Conservation (phyloP, 176 grass and related monocot species). For the Cenchrus purpureus region DNA sequence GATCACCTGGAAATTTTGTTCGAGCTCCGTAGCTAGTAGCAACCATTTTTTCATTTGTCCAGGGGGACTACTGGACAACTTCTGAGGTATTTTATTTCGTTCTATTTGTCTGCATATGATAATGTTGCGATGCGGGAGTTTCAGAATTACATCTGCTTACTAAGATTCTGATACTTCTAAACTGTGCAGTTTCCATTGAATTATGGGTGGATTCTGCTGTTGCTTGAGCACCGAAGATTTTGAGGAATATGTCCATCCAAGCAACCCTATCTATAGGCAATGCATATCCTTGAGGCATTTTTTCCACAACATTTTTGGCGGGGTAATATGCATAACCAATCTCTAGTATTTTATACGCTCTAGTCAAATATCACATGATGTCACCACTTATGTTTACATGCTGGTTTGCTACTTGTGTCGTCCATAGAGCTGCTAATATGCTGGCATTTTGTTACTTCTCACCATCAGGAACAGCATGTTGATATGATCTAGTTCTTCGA, state of each 20-base stretch:
- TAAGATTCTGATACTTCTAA: constrained; percentile 22
- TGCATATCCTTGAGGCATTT: constrained; percentile 75
- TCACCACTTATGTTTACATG: neutral
- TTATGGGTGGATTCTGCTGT: constrained; percentile 85
- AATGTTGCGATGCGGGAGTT: neutral
- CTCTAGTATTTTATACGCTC: neutral
- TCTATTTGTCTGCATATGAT: neutral
- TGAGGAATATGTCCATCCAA: constrained; percentile 80
- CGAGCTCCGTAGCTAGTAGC: neutral
- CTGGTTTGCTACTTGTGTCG: constrained; percentile 28
- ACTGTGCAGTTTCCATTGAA: constrained; percentile 29
- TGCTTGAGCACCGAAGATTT: constrained; percentile 71
- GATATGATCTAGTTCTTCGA: constrained; percentile 8
- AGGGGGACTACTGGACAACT: neutral
- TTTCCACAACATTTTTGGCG: constrained; percentile 75
- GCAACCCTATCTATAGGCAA: constrained; percentile 76
- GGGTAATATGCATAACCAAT: constrained; percentile 53
- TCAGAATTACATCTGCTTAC: neutral
- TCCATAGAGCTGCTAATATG: neutral
- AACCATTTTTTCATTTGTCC: neutral
- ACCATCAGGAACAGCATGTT: neutral
- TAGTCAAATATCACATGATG: neutral
- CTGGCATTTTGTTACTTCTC: constrained; percentile 23
- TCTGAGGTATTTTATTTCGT: constrained; percentile 1
- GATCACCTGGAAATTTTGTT: neutral